Percentiles rank a stretch among this genome's conserved stretches.
Conservation (phyloP, 345 rosid species). For the Eutrema yunnanense region DNA sequence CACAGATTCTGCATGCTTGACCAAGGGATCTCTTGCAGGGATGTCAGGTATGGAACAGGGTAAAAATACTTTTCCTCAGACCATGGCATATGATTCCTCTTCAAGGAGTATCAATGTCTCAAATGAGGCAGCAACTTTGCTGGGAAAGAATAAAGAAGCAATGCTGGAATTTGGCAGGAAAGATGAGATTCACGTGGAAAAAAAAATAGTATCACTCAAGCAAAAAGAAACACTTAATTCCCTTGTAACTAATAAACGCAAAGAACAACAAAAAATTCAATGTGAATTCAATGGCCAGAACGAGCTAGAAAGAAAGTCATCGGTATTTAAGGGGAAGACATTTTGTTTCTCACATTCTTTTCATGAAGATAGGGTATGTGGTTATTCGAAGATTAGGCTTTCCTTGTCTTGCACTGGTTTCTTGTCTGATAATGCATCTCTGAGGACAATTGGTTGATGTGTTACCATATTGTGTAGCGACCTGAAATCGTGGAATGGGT, state of each 20-base stretch:
- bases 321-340: constrained; percentile 63
- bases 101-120: constrained; percentile 27
- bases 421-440: constrained; percentile 6
- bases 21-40: constrained; percentile 40
- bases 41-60: constrained; percentile 32
- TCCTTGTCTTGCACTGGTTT: constrained; percentile 18
- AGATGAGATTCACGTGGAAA: constrained; percentile 29
- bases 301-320: constrained; percentile 32
- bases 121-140: constrained; percentile 29
- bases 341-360: constrained; percentile 72
- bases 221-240: constrained; percentile 30
- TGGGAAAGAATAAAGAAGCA: constrained; percentile 35
- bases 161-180: constrained; percentile 17
- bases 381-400: constrained; percentile 13
- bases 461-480: constrained; percentile 44
- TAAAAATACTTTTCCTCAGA: constrained; percentile 25
- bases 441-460: constrained; percentile 12
- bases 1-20: constrained; percentile 44
- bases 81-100: constrained; percentile 30
- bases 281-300: constrained; percentile 30
- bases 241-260: constrained; percentile 28
- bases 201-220: constrained; percentile 28
- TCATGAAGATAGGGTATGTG: constrained; percentile 81
- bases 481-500: constrained; percentile 81
- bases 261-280: constrained; percentile 33